phyloP scores from a whole-genome alignment of 164 flowering plant genomes.

The Euptelea pleiosperma region DNA sequence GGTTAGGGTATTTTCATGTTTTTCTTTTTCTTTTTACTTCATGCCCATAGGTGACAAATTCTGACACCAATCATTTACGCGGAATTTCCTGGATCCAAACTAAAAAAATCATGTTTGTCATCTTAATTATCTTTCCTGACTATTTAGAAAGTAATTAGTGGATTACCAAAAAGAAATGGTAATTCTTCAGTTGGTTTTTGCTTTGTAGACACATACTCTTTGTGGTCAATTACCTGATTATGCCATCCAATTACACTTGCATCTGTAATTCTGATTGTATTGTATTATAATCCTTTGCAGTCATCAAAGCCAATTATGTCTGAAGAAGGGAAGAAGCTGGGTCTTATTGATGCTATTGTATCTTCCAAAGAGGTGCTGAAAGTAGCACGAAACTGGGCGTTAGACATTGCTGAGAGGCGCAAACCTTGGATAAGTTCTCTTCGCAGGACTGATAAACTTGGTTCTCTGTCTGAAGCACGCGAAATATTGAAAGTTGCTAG shows the following conservation, averaged over 20 bases:
- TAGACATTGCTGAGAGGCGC: slow-evolving; percentile 76
- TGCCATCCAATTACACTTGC: too few relatives aligned
- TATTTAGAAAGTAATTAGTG: not conserved
- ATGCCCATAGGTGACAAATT: too few relatives aligned
- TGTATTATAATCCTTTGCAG: slow-evolving; percentile 32
- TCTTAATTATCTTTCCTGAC: too few relatives aligned
- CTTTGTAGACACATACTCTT: too few relatives aligned
- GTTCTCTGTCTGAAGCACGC: slow-evolving; percentile 78
- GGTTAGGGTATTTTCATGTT: too few relatives aligned
- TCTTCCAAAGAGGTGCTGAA: slow-evolving; percentile 67
- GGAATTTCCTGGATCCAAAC: too few relatives aligned
- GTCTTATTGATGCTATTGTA: slow-evolving; percentile 86
- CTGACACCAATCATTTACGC: too few relatives aligned
- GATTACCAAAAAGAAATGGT: not conserved
- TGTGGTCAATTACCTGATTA: too few relatives aligned
- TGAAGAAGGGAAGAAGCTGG: slow-evolving; percentile 82
- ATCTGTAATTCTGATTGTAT: slow-evolving; percentile 8
- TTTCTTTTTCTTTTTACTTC: too few relatives aligned
- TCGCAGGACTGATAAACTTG: slow-evolving; percentile 71
- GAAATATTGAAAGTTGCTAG: slow-evolving; percentile 55
- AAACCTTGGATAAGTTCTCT: slow-evolving; percentile 88
- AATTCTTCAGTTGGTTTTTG: not conserved
- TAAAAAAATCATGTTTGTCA: too few relatives aligned
- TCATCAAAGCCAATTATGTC: slow-evolving; percentile 72
- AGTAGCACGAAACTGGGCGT: slow-evolving; percentile 75